Evolutionary conservation across 805 yeast species (phyloP).

Genomic region (Starmerella vaccinii): DNA sequence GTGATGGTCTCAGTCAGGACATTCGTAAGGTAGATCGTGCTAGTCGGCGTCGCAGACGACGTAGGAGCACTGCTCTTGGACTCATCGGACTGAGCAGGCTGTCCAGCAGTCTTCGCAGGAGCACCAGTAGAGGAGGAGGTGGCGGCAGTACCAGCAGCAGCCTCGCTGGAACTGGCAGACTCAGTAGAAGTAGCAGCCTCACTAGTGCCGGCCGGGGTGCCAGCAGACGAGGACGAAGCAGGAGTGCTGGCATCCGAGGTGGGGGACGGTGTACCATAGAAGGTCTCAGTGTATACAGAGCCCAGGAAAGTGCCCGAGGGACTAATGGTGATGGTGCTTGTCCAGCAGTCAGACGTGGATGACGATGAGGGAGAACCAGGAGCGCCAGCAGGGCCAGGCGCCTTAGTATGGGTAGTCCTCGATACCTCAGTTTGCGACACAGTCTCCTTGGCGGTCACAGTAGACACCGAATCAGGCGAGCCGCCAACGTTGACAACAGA

Average conservation of each 20-base stretch:
- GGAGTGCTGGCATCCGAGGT: slow-evolving; percentile 1
- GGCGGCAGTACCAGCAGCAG: background rate
- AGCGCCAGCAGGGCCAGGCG: background rate
- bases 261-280: background rate
- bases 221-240: background rate
- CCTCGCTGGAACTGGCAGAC: background rate
- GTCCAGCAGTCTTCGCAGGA: background rate
- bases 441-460: slow-evolving; percentile 12
- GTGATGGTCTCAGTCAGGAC: slow-evolving; percentile 19
- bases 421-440: background rate
- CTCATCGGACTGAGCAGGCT: background rate
- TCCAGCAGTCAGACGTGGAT: slow-evolving; percentile 6
- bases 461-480: slow-evolving; percentile 14
- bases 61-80: background rate
- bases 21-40: slow-evolving; percentile 18
- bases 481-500: slow-evolving; percentile 28
- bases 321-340: slow-evolving; percentile 3
- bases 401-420: background rate
- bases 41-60: slow-evolving; percentile 9
- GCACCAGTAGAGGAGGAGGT: slow-evolving; percentile 1
- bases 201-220: too few relatives aligned
- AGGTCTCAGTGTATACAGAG: slow-evolving; percentile 10
- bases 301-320: slow-evolving; percentile 13
- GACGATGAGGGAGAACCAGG: background rate
- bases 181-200: background rate